phyloP scores from a whole-genome alignment of 768 basidiomycete genomes.

The Hypholoma sublateritium region DNA sequence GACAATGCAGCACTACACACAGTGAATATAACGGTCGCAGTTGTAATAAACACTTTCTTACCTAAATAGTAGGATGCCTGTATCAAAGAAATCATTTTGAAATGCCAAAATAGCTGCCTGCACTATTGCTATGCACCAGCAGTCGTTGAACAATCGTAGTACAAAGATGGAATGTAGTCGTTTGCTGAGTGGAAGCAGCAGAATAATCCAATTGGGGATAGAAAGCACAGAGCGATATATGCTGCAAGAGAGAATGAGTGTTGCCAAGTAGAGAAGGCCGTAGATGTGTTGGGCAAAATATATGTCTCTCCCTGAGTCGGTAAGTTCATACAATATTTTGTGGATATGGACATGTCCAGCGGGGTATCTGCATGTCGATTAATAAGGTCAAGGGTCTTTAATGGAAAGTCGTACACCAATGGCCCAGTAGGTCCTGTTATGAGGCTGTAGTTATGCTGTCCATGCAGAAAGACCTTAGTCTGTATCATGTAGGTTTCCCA shows the following conservation, averaged over 20 bases:
- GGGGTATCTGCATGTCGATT: slow-evolving; percentile 67
- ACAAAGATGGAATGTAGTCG: slow-evolving; percentile 92
- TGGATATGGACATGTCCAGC: slow-evolving; percentile 91
- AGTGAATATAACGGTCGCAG: slow-evolving; percentile 1
- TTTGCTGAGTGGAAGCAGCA: slow-evolving; percentile 85
- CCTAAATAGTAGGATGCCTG: slow-evolving; percentile 75
- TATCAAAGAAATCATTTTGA: slow-evolving; percentile 55
- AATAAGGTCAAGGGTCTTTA: neutral
- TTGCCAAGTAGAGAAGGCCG: slow-evolving; percentile 66
- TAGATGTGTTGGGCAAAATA: slow-evolving; percentile 77
- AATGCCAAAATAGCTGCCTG: slow-evolving; percentile 69
- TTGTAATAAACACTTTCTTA: slow-evolving; percentile 28
- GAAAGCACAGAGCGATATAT: slow-evolving; percentile 66
- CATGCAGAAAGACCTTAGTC: slow-evolving; percentile 71
- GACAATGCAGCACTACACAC: slow-evolving; percentile 71
- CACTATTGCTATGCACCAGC: slow-evolving; percentile 73
- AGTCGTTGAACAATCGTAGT: slow-evolving; percentile 93
- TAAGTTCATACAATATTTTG: slow-evolving; percentile 62
- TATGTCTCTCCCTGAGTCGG: slow-evolving; percentile 60
- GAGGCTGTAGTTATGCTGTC: slow-evolving; percentile 78
- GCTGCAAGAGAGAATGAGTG: slow-evolving; percentile 60
- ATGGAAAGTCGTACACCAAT: slow-evolving; percentile 63
- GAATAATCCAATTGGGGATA: slow-evolving; percentile 69
- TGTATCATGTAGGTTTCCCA: slow-evolving; percentile 97
- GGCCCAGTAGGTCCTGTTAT: slow-evolving; percentile 92